phyloP scores from a whole-genome alignment of 2,329 filamentous ascomycete species.

The Diaporthe sp. region DNA sequence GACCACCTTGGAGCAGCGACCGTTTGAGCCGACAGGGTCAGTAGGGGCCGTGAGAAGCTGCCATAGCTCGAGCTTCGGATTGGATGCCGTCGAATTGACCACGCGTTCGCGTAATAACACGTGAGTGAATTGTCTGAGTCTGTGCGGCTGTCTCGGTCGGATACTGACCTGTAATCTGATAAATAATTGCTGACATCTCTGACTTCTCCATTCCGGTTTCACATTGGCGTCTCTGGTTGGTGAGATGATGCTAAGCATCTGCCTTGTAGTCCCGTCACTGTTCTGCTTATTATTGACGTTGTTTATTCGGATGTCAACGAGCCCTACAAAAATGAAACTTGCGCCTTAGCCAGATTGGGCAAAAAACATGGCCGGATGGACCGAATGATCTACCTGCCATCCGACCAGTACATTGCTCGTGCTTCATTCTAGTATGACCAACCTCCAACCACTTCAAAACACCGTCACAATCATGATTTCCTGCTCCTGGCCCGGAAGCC shows the following conservation, averaged over 20 bases:
- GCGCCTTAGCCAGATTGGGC: background rate
- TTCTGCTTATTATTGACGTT: background rate
- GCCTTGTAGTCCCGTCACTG: background rate
- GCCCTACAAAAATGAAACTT: conserved; percentile 3
- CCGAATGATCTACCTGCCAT: background rate
- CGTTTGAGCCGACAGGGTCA: conserved; percentile 1
- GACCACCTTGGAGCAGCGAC: background rate
- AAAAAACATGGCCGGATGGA: background rate
- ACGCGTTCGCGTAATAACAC: no score
- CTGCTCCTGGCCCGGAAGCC: background rate
- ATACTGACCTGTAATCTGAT: background rate
- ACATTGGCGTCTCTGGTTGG: background rate
- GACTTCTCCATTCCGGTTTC: background rate
- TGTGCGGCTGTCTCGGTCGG: background rate
- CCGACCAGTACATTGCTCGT: background rate
- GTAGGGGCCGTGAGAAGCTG: background rate
- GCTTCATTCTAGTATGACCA: background rate
- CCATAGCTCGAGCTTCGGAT: background rate
- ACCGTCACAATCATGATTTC: background rate
- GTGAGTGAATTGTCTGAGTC: background rate
- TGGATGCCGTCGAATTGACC: background rate
- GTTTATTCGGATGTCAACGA: background rate
- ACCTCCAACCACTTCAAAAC: conserved; percentile 4
- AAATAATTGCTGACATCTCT: background rate
- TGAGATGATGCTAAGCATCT: background rate